Base-by-base conservation (phyloP, 306 rosid species). In the Vicia sativa region DNA sequence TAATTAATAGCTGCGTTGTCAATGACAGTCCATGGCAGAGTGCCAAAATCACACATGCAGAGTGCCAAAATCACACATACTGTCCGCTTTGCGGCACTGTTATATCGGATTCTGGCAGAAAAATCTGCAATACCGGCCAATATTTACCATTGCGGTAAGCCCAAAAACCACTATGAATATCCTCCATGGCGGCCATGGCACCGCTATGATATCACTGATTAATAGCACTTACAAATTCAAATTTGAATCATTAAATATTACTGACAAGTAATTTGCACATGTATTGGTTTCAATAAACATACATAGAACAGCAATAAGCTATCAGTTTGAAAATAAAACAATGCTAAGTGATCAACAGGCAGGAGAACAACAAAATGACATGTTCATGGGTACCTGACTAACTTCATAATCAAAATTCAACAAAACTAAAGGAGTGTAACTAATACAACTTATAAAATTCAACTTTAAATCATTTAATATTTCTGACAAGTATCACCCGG, bases 301-400 rank as follows among this genome's bases (percentile, higher is more conserved):
- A 41, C 19, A 65, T 14, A 45, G 34, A 48, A 53, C 67, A 54
- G 38, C 14, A 52, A 52, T 61, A 63, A 8, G 23, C 7, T 9
- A 25, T 35, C 63, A 45, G 58, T 61, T 38, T 21, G 63, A 26
- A 65, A 53, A 28, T 44, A 52, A 62, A 42, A 15, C 46, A 64
- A 42, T 35, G 0, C 41, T 4, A 19, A 16, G 53, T 4, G 31
- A 46, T 35, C 58, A 35, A 54, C 15, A 25, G 15, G 4, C 11
- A 44, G 29, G 44, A 38, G 16, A 49, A 72, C 53, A 14, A 15
- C 38, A 42, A 31, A 11, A 6, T 25, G 8, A 16, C 15, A 58
- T 59, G 74, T 16, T 16, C 11, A 48, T 0, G 25, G 23, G 54
- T 15, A 6, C 29, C 7, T 29, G 11, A 15, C 55, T 7, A 16